Conservation (phyloP, 345 rosid genomes). For the Lagerstroemia speciosa region DNA sequence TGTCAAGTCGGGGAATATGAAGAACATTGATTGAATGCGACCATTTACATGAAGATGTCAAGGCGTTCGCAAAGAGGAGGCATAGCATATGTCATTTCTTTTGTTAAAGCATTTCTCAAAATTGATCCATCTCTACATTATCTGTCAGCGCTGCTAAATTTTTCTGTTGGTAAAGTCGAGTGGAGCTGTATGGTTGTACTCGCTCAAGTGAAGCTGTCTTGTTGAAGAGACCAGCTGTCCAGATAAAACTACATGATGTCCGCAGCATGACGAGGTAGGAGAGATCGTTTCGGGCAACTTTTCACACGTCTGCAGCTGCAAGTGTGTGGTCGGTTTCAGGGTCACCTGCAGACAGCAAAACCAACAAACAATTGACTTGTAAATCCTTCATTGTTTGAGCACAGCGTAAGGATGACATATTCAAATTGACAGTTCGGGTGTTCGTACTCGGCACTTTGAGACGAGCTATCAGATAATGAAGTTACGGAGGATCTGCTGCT, state of each 20-base stretch:
- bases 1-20: neutral
- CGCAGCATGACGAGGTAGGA: neutral
- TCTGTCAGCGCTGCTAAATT: neutral
- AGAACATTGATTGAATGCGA: neutral
- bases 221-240: neutral
- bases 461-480: constrained; percentile 27
- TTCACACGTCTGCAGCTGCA: neutral
- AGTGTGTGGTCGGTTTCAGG: constrained; percentile 32
- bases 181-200: neutral
- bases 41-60: neutral
- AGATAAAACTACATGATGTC: neutral
- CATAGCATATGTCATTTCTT: neutral
- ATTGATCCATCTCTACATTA: neutral
- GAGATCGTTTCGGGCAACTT: neutral
- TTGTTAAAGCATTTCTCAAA: neutral
- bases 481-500: constrained; percentile 26
- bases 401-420: neutral
- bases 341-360: constrained; percentile 42
- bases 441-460: constrained; percentile 25
- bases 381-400: neutral
- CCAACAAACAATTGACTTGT: neutral
- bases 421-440: neutral
- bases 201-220: neutral
- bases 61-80: neutral
- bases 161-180: too few species aligned